Percentiles rank a stretch among this genome's conserved stretches.
phyloP scores from a whole-genome alignment of 2,329 filamentous ascomycete species.

The Neonectria neomacrospora region DNA sequence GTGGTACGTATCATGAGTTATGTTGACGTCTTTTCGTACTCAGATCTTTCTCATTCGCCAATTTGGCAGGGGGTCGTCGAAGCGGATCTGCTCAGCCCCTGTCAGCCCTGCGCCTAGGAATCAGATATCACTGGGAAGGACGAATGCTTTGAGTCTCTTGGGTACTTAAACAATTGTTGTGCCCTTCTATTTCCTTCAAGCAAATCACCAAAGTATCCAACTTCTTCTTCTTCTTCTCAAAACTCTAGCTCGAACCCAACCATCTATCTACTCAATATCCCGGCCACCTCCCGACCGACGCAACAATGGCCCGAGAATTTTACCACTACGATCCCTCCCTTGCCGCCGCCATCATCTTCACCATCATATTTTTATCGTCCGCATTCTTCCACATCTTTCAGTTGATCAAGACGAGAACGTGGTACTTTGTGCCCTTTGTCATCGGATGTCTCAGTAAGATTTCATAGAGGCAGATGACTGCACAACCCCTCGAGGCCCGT shows the following conservation, averaged over 20 bases:
- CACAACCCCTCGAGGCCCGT: not conserved
- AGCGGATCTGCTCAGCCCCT: not conserved
- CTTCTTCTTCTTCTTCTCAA: too few species aligned
- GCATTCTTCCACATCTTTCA: constrained; percentile 52
- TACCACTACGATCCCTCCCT: constrained; percentile 60
- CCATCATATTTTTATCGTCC: constrained; percentile 50
- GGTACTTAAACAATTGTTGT: not conserved
- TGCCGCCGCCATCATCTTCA: constrained; percentile 53
- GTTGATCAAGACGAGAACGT: constrained; percentile 53
- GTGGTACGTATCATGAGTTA: not conserved
- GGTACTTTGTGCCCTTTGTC: constrained; percentile 62
- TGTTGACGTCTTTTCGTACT: not conserved
- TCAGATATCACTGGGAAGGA: not conserved
- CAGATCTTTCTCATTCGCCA: not conserved
- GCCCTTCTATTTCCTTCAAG: too few species aligned
- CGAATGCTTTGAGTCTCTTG: not conserved
- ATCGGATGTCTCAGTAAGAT: constrained; percentile 60
- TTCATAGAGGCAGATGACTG: not conserved
- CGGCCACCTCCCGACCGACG: not conserved
- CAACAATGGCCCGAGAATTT: constrained; percentile 5
- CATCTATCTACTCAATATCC: too few species aligned
- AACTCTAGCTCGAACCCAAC: not conserved
- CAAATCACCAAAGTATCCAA: not conserved
- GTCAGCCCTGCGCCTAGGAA: too few species aligned
- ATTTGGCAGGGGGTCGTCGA: not conserved